phyloP scores from a whole-genome alignment of 1,284 basidiomycete species.

The Irpex lacteus region DNA sequence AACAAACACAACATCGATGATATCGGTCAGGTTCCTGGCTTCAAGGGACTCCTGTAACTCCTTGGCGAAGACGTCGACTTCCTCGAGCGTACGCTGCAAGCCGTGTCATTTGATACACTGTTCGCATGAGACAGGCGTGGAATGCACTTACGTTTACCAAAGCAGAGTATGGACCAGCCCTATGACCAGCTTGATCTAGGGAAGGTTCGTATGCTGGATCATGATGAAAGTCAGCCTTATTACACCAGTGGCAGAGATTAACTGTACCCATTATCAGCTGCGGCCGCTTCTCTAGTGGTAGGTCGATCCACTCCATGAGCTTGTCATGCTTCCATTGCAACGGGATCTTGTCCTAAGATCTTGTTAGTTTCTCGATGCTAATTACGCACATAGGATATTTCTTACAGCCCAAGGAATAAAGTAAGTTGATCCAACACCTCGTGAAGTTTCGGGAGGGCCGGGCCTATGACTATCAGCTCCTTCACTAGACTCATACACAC shows the following conservation, averaged over 20 bases:
- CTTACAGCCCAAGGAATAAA: slow-evolving; percentile 74
- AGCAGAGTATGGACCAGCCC: slow-evolving; percentile 69
- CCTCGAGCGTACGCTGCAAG: slow-evolving; percentile 56
- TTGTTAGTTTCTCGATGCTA: neutral
- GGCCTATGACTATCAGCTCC: slow-evolving; percentile 51
- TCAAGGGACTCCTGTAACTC: slow-evolving; percentile 62
- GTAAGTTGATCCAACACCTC: slow-evolving; percentile 67
- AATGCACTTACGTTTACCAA: slow-evolving; percentile 60
- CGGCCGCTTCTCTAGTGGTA: slow-evolving; percentile 66
- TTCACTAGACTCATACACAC: neutral
- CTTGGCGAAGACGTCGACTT: slow-evolving; percentile 77
- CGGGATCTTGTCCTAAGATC: slow-evolving; percentile 54
- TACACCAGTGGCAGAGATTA: slow-evolving; percentile 1
- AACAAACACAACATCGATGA: slow-evolving; percentile 88
- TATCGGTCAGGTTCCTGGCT: slow-evolving; percentile 73
- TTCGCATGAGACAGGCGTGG: neutral
- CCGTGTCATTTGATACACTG: no score
- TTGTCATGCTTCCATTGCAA: slow-evolving; percentile 70
- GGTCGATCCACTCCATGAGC: slow-evolving; percentile 75
- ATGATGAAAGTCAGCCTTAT: neutral
- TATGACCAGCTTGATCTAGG: slow-evolving; percentile 81
- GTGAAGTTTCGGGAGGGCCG: slow-evolving; percentile 69
- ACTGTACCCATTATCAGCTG: slow-evolving; percentile 73
- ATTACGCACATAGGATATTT: neutral
- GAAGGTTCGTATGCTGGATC: slow-evolving; percentile 70